Base-by-base conservation (phyloP, 2,329 filamentous ascomycete genomes). In the Aureobasidium mangrovei region DNA sequence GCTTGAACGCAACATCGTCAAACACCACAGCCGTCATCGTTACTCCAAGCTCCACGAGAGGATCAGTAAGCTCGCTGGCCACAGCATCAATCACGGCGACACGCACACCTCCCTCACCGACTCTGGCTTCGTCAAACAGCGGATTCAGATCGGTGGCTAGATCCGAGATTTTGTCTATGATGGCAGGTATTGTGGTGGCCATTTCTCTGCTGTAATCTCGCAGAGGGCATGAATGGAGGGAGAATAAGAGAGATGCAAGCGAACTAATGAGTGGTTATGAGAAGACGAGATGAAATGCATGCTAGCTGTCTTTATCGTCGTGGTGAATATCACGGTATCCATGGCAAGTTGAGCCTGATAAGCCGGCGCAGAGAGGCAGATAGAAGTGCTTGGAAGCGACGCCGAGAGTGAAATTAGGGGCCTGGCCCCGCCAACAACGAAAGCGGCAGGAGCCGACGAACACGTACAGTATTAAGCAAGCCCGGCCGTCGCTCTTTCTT, bases 371-470 rank as follows among this genome's bases (percentile, higher is more conserved):
- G 32, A 47, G 18, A 43, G 41, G 12, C 46, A 28, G 31, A 53
- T 51, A 44, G 49, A 53, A 53, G 49, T 53, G 49, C 40, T 43
- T 53, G 40, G 49, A 53, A 53, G 49, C 28, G 45, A 26, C 29
- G 8, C 29, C 24, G 32, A 35, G 32, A 35, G 12, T 27, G 47
- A 43, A 43, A 53, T 36, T 36, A 10, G 49, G 39, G 32, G 40
- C 32, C 49, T 31, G 28, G 31, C 48, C 48, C 48, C 47, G 29
- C 44, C 28, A 46, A 46, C 44, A 26, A 33, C 18, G 24, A 28
- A 48, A 48, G 33, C 48, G 48, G 48, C 47, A 27, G 18, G 7
- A 41, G 32, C 49, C 49, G 49, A 44, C 49, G 49, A 35, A 35
- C 32, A 35, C 36, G 39, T 53, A 36, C 39, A 43, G 32, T 12